A percentile compares a stretch with the other conserved stretches of the same genome.
phyloP scores from a whole-genome alignment of 108 stramenopile genomes.

The Cyclotella distinguenda region DNA sequence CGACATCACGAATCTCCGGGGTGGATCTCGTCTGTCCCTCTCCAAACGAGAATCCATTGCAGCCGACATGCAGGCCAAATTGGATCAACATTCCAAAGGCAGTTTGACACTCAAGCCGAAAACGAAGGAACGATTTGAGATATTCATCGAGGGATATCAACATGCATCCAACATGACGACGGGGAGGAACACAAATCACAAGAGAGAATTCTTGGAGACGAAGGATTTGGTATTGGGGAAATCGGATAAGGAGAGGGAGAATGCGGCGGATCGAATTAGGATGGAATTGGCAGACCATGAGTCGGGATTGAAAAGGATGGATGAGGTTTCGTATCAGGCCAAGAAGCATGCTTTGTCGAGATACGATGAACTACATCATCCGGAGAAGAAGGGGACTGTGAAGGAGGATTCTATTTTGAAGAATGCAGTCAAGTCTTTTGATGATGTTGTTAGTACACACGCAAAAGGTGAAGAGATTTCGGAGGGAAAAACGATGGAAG shows the following conservation, averaged over 20 bases:
- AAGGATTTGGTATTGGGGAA: neutral
- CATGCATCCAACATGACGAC: neutral
- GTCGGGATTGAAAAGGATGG: constrained; percentile 2
- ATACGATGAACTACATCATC: constrained; percentile 3
- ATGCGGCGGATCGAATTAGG: neutral
- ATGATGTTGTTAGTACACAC: neutral
- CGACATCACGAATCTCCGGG: too few species aligned
- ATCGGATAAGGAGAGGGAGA: constrained; percentile 2
- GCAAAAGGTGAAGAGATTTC: neutral
- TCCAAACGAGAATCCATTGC: too few species aligned
- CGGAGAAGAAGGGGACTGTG: neutral
- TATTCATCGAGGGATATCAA: too few species aligned
- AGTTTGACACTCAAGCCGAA: too few species aligned
- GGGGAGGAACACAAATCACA: neutral
- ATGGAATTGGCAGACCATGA: constrained; percentile 11
- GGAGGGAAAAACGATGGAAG: constrained; percentile 3
- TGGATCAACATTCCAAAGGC: too few species aligned
- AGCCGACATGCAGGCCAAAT: too few species aligned
- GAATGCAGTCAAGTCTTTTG: neutral
- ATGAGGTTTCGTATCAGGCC: constrained; percentile 3
- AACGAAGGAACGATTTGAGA: too few species aligned
- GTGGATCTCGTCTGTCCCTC: too few species aligned
- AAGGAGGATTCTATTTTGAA: neutral
- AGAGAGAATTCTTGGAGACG: constrained; percentile 4
- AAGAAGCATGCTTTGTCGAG: constrained; percentile 9